phyloP scores from a whole-genome alignment of 495 filamentous ascomycete genomes.

The Penicillium subrubescens region DNA sequence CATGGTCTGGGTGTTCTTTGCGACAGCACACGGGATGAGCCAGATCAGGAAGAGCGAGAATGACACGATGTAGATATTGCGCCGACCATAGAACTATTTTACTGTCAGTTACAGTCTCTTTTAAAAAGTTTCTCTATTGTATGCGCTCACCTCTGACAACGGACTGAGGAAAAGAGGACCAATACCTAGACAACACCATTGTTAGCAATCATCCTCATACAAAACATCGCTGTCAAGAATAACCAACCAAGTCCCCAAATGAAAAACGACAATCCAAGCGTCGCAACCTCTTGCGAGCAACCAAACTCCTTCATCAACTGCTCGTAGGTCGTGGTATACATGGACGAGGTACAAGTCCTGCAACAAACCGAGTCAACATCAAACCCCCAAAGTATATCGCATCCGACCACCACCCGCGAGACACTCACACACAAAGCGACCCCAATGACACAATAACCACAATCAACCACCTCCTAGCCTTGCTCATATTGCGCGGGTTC shows the following conservation, averaged over 20 bases:
- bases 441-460: slow-evolving; percentile 69
- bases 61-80: slow-evolving; percentile 79
- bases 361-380: slow-evolving; percentile 3
- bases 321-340: slow-evolving; percentile 85
- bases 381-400: background rate
- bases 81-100: slow-evolving; percentile 85
- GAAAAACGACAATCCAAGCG: slow-evolving; percentile 77
- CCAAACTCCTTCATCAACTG: slow-evolving; percentile 79
- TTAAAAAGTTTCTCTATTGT: too few species aligned
- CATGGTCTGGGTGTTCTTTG: slow-evolving; percentile 81
- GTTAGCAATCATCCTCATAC: slow-evolving; percentile 5
- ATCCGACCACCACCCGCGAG: background rate
- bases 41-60: slow-evolving; percentile 82
- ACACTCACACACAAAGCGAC: slow-evolving; percentile 81
- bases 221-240: slow-evolving; percentile 18
- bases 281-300: slow-evolving; percentile 69
- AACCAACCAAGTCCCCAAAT: slow-evolving; percentile 65
- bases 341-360: slow-evolving; percentile 84
- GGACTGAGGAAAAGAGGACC: slow-evolving; percentile 74
- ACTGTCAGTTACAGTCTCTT: slow-evolving; percentile 30
- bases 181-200: slow-evolving; percentile 47
- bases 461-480: slow-evolving; percentile 75
- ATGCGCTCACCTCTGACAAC: slow-evolving; percentile 54
- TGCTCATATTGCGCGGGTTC: slow-evolving; percentile 71
- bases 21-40: slow-evolving; percentile 86